These are phyloP conservation scores for Paraconiothyrium brasiliense DNA, from an alignment of 2,329 filamentous ascomycete genomes.

Conservation along the genomic window DNA sequence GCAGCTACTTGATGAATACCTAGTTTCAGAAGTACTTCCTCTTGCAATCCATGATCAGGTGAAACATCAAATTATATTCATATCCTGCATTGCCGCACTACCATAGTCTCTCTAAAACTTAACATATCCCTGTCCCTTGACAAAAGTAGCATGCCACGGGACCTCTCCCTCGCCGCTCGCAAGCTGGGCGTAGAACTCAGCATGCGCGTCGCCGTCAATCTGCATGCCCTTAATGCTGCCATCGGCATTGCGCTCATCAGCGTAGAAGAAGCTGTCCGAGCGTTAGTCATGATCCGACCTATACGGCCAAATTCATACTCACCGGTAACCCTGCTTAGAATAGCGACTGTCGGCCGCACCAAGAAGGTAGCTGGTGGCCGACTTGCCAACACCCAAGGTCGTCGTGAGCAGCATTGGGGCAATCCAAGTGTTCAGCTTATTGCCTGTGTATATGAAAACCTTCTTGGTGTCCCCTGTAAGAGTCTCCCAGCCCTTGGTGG, in stretches of 20 bases:
- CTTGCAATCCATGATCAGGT: not conserved
- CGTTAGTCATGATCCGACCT: conserved; percentile 10
- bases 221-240: conserved; percentile 43
- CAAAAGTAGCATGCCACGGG: conserved; percentile 51
- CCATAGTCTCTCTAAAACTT: conserved; percentile 18
- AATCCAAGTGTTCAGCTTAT: conserved; percentile 47
- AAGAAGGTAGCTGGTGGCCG: conserved; percentile 51
- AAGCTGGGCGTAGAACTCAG: conserved; percentile 46
- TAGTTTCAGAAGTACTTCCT: not conserved
- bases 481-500: conserved; percentile 49
- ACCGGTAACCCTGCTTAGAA: conserved; percentile 49
- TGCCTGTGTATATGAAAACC: conserved; percentile 58
- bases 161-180: conserved; percentile 35
- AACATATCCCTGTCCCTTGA: conserved; percentile 47
- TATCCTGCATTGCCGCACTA: not conserved
- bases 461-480: conserved; percentile 45
- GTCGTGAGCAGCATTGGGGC: conserved; percentile 31
- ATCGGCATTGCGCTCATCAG: conserved; percentile 56
- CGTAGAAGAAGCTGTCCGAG: conserved; percentile 59
- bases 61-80: not conserved
- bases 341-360: conserved; percentile 48
- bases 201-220: conserved; percentile 48
- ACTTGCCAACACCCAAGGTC: conserved; percentile 53
- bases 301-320: conserved; percentile 20
- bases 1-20: not conserved